These are phyloP conservation scores for Betula pendula DNA, from an alignment of 306 rosid genomes.

Conservation along the genomic window DNA sequence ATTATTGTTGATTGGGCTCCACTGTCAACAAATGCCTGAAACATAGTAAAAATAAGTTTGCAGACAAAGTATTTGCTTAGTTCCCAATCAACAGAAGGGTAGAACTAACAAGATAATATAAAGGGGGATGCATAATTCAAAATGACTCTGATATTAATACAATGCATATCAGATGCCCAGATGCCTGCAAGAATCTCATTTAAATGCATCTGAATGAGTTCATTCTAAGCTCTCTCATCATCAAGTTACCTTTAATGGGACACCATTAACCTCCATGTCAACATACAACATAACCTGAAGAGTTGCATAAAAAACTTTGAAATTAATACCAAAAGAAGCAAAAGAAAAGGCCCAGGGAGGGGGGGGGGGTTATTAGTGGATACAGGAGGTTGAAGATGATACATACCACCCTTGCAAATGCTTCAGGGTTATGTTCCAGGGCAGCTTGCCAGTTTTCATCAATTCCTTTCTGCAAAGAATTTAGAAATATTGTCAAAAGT, in stretches of 20 bases:
- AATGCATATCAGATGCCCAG: not conserved
- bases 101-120: not conserved
- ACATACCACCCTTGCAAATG: slow-evolving; percentile 96
- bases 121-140: slow-evolving; percentile 16
- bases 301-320: slow-evolving; percentile 19
- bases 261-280: slow-evolving; percentile 98
- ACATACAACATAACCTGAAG: slow-evolving; percentile 93
- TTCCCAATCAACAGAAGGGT: slow-evolving; percentile 5
- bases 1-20: slow-evolving; percentile 99
- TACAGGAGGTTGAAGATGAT: slow-evolving; percentile 19
- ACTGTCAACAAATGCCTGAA: slow-evolving; percentile 98
- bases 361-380: not conserved
- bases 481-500: slow-evolving; percentile 15
- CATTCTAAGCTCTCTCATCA: slow-evolving; percentile 7
- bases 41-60: slow-evolving; percentile 18
- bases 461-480: slow-evolving; percentile 77
- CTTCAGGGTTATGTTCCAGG: slow-evolving; percentile 92
- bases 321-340: not conserved
- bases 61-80: slow-evolving; percentile 9
- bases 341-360: not conserved
- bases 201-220: slow-evolving; percentile 11
- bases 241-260: slow-evolving; percentile 78
- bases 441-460: slow-evolving; percentile 99
- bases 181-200: slow-evolving; percentile 4
- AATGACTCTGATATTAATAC: not conserved